phyloP scores from a whole-genome alignment of 345 rosid species.

The Geranium brycei region DNA sequence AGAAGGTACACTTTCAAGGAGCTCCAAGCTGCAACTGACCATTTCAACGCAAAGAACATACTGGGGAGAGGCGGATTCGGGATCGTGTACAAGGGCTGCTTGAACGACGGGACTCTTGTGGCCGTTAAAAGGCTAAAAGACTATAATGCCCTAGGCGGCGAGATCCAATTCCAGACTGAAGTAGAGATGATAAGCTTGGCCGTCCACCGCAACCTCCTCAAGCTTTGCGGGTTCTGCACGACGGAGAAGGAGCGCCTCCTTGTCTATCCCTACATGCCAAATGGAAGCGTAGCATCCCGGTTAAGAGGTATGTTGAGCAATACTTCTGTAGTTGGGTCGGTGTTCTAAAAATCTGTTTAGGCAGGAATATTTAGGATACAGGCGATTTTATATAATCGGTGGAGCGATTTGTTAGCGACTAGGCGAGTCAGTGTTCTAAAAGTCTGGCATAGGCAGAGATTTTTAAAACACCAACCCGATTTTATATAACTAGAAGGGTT shows the following conservation, averaged over 20 bases:
- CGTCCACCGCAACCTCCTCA: constrained; percentile 80
- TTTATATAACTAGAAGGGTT: no score
- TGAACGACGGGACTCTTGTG: constrained; percentile 57
- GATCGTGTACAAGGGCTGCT: constrained; percentile 76
- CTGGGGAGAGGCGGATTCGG: constrained; percentile 88
- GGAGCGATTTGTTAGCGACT: no score
- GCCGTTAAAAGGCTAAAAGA: constrained; percentile 95
- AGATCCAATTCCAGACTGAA: constrained; percentile 90
- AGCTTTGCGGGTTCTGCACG: constrained; percentile 80
- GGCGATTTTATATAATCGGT: no score
- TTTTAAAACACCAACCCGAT: no score
- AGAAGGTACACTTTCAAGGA: constrained; percentile 77
- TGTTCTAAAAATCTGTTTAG: no score
- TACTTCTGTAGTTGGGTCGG: no score
- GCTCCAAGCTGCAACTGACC: constrained; percentile 71
- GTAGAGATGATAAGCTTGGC: constrained; percentile 87
- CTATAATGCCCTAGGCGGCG: constrained; percentile 67
- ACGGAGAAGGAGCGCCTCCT: constrained; percentile 77
- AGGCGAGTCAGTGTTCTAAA: no score
- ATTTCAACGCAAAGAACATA: constrained; percentile 70
- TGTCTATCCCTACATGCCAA: constrained; percentile 88
- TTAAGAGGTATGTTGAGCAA: constrained; percentile 44
- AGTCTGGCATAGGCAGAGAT: no score
- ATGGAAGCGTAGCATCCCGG: constrained; percentile 84
- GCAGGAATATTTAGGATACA: no score